Percentiles rank a stretch among this genome's conserved stretches.
phyloP scores from a whole-genome alignment of 768 basidiomycete species.

The Tulasnella sp. region DNA sequence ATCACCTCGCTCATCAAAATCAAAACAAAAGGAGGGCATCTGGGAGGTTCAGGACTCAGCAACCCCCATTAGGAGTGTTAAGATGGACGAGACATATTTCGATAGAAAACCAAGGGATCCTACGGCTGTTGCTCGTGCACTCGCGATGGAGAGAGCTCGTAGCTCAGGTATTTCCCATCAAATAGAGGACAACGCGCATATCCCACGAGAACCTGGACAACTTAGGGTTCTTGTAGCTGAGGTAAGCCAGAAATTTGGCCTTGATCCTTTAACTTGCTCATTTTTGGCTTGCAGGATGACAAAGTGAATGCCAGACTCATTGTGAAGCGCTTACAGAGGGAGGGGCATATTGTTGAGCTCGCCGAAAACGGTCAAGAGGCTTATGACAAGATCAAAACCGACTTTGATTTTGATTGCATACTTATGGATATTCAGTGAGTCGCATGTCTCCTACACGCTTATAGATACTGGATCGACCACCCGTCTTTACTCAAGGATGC shows the following conservation, averaged over 20 bases:
- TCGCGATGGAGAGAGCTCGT: too few relatives aligned
- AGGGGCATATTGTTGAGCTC: conserved; percentile 51
- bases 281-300: conserved; percentile 39
- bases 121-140: neutral
- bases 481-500: conserved; percentile 62
- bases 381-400: conserved; percentile 42
- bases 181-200: neutral
- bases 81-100: conserved; percentile 20
- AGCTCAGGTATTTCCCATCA: neutral
- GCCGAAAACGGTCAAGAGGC: conserved; percentile 68
- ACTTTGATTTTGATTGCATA: conserved; percentile 53
- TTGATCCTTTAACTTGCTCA: neutral
- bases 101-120: conserved; percentile 4
- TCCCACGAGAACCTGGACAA: conserved; percentile 7
- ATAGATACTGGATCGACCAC: too few relatives aligned
- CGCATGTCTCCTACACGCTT: neutral
- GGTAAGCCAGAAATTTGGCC: conserved; percentile 27
- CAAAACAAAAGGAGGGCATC: conserved; percentile 14
- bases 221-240: conserved; percentile 54
- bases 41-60: conserved; percentile 19
- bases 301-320: conserved; percentile 60
- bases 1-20: neutral
- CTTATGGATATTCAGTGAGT: conserved; percentile 77
- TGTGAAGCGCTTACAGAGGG: conserved; percentile 49
- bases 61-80: conserved; percentile 18